Evolutionary conservation across 176 grass and related monocot genomes (phyloP), one percentile per base, ranked within the genome.

Genomic region (Alopecurus myosuroides): DNA sequence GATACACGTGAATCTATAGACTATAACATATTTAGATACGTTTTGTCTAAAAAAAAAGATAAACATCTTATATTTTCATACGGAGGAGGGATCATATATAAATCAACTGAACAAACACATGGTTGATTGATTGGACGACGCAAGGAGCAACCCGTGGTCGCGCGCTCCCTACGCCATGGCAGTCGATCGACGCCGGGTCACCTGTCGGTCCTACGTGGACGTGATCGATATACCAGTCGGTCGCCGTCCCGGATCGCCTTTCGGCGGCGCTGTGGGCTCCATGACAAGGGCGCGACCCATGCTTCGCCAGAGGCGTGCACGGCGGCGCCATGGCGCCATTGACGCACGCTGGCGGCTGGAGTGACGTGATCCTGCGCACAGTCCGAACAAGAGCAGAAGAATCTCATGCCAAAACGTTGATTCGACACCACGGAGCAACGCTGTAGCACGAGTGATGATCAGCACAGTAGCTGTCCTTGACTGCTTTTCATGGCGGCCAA

Each of bases 281-380:
- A 49, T 61, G 19, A 3, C 29, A 39, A n/a, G n/a, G n/a, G n/a
- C n/a, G n/a, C n/a, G n/a, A n/a, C n/a, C n/a, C n/a, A n/a, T n/a
- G n/a, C n/a, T n/a, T n/a, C 1, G 5, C 65, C 40, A 64, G 71
- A 84, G 82, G 28, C 82, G 70, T 84, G 35, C 82, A 84, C 71
- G 71, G 26, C 14, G 64, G 45, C 48, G 52, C 35, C 34, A 18
- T 31, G 57, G 52, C 76, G 46, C 11, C 76, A 28, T 18, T 20
- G 28, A 26, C 57, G 56, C 56, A 28, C 56, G 25, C 56, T 28
- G 56, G 58, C 58, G 60, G 28, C 8, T 45, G 70, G n/a, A 25
- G 6, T 45, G 41, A 46, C 69, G 69, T 72, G 56, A 31, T 79
- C 37, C 19, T 9, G 64, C 7, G 68, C 39, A 44, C 14, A n/a